Conservation (phyloP, 345 rosid genomes). For the Microcos paniculata region DNA sequence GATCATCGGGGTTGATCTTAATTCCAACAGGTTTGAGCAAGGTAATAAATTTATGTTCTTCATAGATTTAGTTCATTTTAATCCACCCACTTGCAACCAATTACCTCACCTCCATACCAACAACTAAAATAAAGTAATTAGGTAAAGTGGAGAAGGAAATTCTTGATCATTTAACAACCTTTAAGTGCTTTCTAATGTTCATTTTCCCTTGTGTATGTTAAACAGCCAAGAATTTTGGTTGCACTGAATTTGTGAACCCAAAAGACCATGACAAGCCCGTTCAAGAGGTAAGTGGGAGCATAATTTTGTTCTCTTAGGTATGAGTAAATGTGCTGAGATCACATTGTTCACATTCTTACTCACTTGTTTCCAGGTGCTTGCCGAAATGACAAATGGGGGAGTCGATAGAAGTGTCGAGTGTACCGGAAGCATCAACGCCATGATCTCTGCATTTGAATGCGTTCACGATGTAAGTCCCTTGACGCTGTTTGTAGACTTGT, state of each 20-base stretch:
- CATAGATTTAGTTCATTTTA: not conserved
- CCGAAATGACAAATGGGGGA: conserved; percentile 40
- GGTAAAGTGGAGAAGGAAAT: too few relatives aligned
- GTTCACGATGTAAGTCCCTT: conserved; percentile 39
- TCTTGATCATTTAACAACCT: not conserved
- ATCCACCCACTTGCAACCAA: too few relatives aligned
- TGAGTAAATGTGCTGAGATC: too few relatives aligned
- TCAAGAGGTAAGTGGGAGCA: conserved; percentile 29
- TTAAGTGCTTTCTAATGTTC: not conserved
- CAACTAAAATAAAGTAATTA: not conserved
- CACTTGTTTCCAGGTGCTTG: conserved; percentile 28
- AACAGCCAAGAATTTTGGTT: conserved; percentile 51
- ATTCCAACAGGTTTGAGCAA: conserved; percentile 25
- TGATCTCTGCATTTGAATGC: conserved; percentile 54
- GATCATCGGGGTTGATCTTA: conserved; percentile 44
- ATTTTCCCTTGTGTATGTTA: not conserved
- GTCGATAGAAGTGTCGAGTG: conserved; percentile 48
- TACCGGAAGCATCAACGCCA: conserved; percentile 37
- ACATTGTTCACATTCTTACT: too few relatives aligned
- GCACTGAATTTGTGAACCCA: conserved; percentile 47
- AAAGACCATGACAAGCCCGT: conserved; percentile 39
- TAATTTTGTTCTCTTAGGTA: too few relatives aligned
- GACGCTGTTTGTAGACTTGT: not conserved
- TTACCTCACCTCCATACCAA: too few relatives aligned
- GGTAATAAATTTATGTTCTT: not conserved